phyloP scores from a whole-genome alignment of 2,329 filamentous ascomycete species.

The Rhynchosporium graminicola region DNA sequence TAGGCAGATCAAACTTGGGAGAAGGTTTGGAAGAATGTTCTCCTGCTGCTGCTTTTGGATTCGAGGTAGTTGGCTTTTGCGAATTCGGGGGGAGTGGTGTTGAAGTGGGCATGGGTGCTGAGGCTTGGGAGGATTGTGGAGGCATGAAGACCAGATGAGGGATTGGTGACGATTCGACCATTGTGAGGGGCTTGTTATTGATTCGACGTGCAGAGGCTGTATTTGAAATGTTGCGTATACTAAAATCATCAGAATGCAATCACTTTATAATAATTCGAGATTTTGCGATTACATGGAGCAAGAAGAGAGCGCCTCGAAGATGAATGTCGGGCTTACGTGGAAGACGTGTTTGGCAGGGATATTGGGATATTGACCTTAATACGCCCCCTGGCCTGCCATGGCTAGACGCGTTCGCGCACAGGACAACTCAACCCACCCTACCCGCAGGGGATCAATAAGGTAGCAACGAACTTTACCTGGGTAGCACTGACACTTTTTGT shows the following conservation, averaged over 20 bases:
- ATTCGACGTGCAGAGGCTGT: too few relatives aligned
- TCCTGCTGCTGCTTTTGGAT: constrained; percentile 6
- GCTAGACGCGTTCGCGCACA: constrained; percentile 21
- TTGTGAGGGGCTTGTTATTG: not conserved
- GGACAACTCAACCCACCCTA: not conserved
- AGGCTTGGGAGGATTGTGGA: constrained; percentile 29
- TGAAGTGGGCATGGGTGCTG: constrained; percentile 26
- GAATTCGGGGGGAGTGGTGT: constrained; percentile 25
- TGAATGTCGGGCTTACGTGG: not conserved
- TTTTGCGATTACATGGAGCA: too few relatives aligned
- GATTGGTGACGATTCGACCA: constrained; percentile 22
- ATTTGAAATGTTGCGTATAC: too few relatives aligned
- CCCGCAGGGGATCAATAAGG: not conserved
- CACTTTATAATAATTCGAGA: too few relatives aligned
- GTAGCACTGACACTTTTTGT: constrained; percentile 17
- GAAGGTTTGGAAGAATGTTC: constrained; percentile 14
- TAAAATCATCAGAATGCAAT: too few relatives aligned
- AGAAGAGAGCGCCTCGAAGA: not conserved
- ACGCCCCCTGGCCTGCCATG: not conserved
- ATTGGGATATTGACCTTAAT: not conserved
- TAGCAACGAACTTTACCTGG: not conserved
- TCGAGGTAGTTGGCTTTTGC: constrained; percentile 2
- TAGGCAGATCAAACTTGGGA: constrained; percentile 49
- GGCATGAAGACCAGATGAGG: constrained; percentile 31
- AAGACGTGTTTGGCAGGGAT: constrained; percentile 6